Conservation (phyloP, 2,329 filamentous ascomycete genomes). For the Fusarium stilboides region DNA sequence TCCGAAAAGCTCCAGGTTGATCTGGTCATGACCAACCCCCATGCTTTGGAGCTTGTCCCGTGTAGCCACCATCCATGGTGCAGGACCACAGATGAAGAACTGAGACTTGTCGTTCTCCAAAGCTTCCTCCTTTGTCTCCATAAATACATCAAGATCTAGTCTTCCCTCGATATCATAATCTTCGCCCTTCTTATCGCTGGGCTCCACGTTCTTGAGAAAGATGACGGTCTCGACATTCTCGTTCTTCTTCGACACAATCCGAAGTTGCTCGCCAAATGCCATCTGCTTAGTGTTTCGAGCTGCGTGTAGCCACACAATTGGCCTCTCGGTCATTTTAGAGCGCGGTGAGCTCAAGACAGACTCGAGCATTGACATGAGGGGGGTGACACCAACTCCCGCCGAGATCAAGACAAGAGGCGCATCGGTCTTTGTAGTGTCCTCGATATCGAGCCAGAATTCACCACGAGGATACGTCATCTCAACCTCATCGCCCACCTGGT, state of each 20-base stretch:
- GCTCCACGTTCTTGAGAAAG: slow-evolving; percentile 1
- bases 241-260: background rate
- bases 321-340: slow-evolving; percentile 1
- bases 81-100: slow-evolving; percentile 7
- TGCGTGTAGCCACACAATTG: slow-evolving; percentile 1
- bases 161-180: slow-evolving; percentile 8
- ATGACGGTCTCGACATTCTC: slow-evolving; percentile 1
- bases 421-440: background rate
- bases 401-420: slow-evolving; percentile 2
- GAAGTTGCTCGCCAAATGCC: background rate
- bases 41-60: slow-evolving; percentile 3
- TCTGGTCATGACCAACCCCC: background rate
- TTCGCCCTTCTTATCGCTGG: slow-evolving; percentile 9
- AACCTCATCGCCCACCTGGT: slow-evolving; percentile 14
- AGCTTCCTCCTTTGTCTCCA: background rate
- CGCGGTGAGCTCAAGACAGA: background rate
- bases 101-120: background rate
- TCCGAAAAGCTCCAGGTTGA: slow-evolving; percentile 12
- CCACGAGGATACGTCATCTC: slow-evolving; percentile 15
- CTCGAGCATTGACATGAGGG: slow-evolving; percentile 1
- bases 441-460: slow-evolving; percentile 15
- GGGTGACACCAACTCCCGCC: background rate
- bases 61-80: slow-evolving; percentile 11
- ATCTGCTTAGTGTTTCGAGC: slow-evolving; percentile 3
- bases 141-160: slow-evolving; percentile 2